Percentiles rank a stretch among this genome's conserved stretches.
phyloP scores from a whole-genome alignment of 169 alveolate genomes.

The Babesia bovis region DNA sequence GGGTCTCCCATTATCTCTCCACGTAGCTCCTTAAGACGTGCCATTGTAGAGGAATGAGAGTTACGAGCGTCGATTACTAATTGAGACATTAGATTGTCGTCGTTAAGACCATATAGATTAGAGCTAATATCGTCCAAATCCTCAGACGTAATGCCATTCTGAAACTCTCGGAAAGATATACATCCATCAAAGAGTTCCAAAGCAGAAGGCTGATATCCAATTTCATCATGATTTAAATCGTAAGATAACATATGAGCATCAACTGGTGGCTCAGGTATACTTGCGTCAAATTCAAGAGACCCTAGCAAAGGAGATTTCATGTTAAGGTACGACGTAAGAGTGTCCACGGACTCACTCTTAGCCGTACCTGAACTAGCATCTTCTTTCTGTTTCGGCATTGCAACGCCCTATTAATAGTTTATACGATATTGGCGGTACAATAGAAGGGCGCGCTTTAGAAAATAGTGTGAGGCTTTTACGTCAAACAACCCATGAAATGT shows the following conservation, averaged over 20 bases:
- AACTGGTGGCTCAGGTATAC: conserved; percentile 60
- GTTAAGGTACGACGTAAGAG: conserved; percentile 52
- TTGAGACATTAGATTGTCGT: conserved; percentile 17
- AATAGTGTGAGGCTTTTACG: not conserved
- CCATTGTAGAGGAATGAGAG: not conserved
- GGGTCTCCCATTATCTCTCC: conserved; percentile 15
- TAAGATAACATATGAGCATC: conserved; percentile 48
- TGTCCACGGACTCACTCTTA: conserved; percentile 23
- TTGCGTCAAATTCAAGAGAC: conserved; percentile 52
- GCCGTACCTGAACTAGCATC: conserved; percentile 4
- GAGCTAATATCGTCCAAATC: conserved; percentile 5
- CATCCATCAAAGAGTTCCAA: conserved; percentile 46
- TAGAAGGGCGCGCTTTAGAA: not conserved
- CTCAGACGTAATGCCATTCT: conserved; percentile 20
- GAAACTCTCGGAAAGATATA: conserved; percentile 47
- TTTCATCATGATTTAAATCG: conserved; percentile 25
- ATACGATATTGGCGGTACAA: no score
- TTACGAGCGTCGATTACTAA: not conserved
- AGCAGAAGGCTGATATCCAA: conserved; percentile 53
- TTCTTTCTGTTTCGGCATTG: conserved; percentile 45
- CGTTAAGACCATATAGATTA: conserved; percentile 27
- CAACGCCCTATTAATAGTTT: no score
- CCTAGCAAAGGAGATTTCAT: conserved; percentile 67
- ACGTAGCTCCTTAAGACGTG: not conserved
- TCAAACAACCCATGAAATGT: not conserved